These are phyloP conservation scores for Emydomyces testavorans DNA, from an alignment of 2,329 filamentous ascomycete genomes.

Conservation along the genomic window DNA sequence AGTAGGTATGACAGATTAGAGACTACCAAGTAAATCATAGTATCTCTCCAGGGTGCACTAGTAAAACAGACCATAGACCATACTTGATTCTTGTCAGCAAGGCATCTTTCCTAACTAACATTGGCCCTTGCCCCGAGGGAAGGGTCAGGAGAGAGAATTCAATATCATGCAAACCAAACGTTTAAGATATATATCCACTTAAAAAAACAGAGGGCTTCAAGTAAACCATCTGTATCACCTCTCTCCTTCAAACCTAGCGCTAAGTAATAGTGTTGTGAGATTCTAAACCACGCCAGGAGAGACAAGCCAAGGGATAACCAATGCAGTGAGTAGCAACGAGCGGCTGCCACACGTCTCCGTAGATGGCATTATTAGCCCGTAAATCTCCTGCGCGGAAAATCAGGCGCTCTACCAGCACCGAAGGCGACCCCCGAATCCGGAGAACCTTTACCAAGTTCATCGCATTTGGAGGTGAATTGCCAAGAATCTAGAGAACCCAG, in stretches of 20 bases:
- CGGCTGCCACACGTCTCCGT: not conserved
- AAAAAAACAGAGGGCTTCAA: not conserved
- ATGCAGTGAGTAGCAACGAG: constrained; percentile 16
- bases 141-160: too few relatives aligned
- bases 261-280: constrained; percentile 12
- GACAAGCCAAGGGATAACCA: constrained; percentile 18
- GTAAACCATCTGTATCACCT: not conserved
- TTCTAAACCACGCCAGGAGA: constrained; percentile 19
- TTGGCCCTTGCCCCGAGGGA: too few relatives aligned
- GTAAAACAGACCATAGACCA: too few relatives aligned
- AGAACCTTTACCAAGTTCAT: not conserved
- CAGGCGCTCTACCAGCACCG: not conserved
- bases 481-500: not conserved
- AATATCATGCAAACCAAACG: not conserved
- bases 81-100: too few relatives aligned
- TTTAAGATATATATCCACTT: not conserved
- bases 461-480: not conserved
- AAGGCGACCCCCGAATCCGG: not conserved
- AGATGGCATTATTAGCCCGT: not conserved
- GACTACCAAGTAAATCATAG: too few relatives aligned
- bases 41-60: too few relatives aligned
- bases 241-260: not conserved
- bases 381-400: not conserved
- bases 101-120: too few relatives aligned
- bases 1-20: too few relatives aligned